Base-by-base conservation (phyloP, 2,329 filamentous ascomycete species). In the Neofusicoccum cordaticola region DNA sequence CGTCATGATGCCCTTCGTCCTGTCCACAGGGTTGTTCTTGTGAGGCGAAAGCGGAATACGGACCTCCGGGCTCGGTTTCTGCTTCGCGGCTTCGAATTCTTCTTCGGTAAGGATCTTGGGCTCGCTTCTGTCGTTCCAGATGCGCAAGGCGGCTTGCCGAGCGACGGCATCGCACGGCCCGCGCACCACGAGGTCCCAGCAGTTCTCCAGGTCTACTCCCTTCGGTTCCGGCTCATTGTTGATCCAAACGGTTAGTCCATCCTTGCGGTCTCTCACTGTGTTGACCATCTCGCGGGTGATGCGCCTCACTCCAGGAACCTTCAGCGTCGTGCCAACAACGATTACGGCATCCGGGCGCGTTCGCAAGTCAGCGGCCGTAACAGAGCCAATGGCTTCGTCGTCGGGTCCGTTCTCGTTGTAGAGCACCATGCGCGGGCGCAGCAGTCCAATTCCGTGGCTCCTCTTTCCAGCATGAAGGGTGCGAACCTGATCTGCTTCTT, bases 321-420 rank as follows among this genome's bases (percentile, higher is more conserved):
- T 98, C 70, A 99, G 81, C 65, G 92, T 97, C 2, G 95, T 99
- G 61, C 95, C 95, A 8, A 97, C 95, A 34, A 99, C 95, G 69
- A 99, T 88, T 31, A 99, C 86, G 17, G 93, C 93, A 75, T 98
- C 95, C 0, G 95, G 94, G 42, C 93, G 86, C 47, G 89, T 86
- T 66, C 92, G 90, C 65, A 98, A 81, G 75, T 99, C 95, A 4
- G 93, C 89, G 68, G 88, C 88, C 60, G 93, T 92, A 45, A 97
- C 93, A 22, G 91, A 91, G 48, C 94, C 93, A 75, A 99, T 99
- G 13, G 95, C 94, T 70, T 97, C 94, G 69, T 95, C 92, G 69
- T 99, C 95, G 0, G 95, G 95, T 74, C 98, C 97, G 75, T 92
- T 90, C 77, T 99, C 95, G 75, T 98, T 97, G 81, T 99, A 99